Conservation (phyloP, 129 eudicot genomes). For the Cynara cardunculus region DNA sequence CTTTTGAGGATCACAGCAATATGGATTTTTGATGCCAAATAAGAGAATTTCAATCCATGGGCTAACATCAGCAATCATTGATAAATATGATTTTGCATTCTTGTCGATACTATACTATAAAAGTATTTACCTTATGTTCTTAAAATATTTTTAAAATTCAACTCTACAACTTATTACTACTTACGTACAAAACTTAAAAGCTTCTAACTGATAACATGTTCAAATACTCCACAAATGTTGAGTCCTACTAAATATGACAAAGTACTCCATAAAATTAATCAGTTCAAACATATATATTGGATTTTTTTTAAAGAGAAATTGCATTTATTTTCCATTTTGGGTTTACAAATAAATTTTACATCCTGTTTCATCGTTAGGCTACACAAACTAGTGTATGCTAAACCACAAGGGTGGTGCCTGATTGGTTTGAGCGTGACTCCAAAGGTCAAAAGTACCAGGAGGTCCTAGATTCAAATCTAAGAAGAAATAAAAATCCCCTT, state of each 20-base stretch:
- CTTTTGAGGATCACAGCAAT: slow-evolving; percentile 10
- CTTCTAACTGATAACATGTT: not conserved
- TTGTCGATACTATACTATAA: not conserved
- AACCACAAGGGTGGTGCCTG: too few relatives aligned
- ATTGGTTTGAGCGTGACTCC: too few relatives aligned
- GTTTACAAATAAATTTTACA: not conserved
- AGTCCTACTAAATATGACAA: not conserved
- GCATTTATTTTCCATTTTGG: not conserved
- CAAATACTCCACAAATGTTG: not conserved
- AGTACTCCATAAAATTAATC: not conserved
- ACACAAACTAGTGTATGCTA: too few relatives aligned
- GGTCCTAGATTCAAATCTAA: too few relatives aligned
- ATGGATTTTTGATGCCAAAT: not conserved
- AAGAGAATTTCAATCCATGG: not conserved
- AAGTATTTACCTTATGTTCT: not conserved
- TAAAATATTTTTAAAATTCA: not conserved
- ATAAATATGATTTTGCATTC: not conserved
- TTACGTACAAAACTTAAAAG: not conserved
- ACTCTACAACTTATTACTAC: too few relatives aligned
- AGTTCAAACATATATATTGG: not conserved
- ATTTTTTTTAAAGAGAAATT: not conserved
- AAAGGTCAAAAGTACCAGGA: too few relatives aligned
- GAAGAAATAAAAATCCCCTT: too few relatives aligned
- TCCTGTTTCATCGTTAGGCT: too few relatives aligned
- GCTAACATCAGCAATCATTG: not conserved